These are phyloP conservation scores for Leptographium flavum DNA, from an alignment of 2,329 filamentous ascomycete genomes.

Conservation along the genomic window DNA sequence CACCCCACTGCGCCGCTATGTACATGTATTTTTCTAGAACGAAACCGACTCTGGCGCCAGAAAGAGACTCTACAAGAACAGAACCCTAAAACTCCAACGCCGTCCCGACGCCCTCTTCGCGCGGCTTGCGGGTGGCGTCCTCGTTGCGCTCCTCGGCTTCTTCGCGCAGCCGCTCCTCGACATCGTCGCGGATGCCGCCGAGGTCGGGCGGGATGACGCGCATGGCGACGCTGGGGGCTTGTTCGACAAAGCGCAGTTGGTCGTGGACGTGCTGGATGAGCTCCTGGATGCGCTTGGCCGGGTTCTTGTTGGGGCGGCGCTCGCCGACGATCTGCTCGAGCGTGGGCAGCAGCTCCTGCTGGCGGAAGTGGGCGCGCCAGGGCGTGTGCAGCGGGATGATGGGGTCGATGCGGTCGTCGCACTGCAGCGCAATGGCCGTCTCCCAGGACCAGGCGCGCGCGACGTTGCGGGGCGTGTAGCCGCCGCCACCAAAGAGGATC, in stretches of 20 bases:
- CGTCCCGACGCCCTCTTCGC: conserved; percentile 42
- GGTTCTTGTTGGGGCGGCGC: conserved; percentile 62
- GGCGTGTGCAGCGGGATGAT: conserved; percentile 68
- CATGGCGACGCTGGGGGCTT: conserved; percentile 79
- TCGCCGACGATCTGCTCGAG: conserved; percentile 60
- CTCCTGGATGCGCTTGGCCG: conserved; percentile 57
- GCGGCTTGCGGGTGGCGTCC: conserved; percentile 32
- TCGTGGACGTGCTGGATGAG: conserved; percentile 69
- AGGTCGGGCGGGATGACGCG: conserved; percentile 67
- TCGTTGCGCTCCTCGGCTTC: conserved; percentile 46
- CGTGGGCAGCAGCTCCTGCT: conserved; percentile 76
- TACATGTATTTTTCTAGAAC: too few species aligned
- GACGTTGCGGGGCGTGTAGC: conserved; percentile 93
- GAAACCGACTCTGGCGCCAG: too few species aligned
- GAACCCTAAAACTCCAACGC: conserved; percentile 47
- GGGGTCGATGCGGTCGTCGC: conserved; percentile 53
- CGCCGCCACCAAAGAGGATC: conserved; percentile 84
- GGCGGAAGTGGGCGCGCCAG: conserved; percentile 78
- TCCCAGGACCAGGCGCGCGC: conserved; percentile 95
- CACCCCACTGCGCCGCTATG: too few species aligned
- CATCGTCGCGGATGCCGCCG: conserved; percentile 49
- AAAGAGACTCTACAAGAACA: too few species aligned
- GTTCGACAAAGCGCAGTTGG: conserved; percentile 72
- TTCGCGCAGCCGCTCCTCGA: conserved; percentile 54
- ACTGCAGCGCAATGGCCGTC: conserved; percentile 75